Evolutionary conservation across 2,329 filamentous ascomycete genomes (phyloP).

Genomic region (Alternaria novae-zelandiae): DNA sequence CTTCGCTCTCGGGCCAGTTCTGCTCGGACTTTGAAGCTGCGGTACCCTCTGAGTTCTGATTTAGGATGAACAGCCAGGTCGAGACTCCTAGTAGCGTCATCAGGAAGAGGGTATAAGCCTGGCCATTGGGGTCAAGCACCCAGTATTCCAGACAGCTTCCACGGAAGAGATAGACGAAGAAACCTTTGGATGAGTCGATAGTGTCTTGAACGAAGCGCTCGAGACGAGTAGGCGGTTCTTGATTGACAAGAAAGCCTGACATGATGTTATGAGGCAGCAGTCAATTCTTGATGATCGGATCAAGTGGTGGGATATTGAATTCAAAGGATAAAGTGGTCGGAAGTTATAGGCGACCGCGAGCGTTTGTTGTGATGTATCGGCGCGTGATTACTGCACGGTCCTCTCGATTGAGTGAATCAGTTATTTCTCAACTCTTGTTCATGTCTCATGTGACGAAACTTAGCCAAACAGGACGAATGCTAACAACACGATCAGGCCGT

Average conservation of each 20-base stretch:
- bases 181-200: background rate
- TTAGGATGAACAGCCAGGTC: background rate
- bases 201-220: background rate
- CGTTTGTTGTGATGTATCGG: background rate
- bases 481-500: too few relatives aligned
- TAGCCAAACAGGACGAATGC: too few relatives aligned
- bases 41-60: background rate
- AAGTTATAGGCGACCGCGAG: background rate
- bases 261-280: background rate
- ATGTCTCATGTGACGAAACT: background rate
- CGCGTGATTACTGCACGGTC: background rate
- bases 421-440: background rate
- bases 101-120: background rate
- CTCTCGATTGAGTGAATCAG: background rate
- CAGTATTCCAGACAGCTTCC: background rate
- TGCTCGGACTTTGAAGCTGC: background rate
- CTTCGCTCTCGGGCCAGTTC: background rate
- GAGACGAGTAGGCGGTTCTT: background rate
- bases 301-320: background rate
- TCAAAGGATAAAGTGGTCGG: background rate
- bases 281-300: background rate
- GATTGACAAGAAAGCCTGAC: background rate
- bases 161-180: background rate
- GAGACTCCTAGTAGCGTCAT: background rate
- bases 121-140: background rate